Base-by-base conservation (phyloP, 202 grass and related monocot species). In the Setaria italica region DNA sequence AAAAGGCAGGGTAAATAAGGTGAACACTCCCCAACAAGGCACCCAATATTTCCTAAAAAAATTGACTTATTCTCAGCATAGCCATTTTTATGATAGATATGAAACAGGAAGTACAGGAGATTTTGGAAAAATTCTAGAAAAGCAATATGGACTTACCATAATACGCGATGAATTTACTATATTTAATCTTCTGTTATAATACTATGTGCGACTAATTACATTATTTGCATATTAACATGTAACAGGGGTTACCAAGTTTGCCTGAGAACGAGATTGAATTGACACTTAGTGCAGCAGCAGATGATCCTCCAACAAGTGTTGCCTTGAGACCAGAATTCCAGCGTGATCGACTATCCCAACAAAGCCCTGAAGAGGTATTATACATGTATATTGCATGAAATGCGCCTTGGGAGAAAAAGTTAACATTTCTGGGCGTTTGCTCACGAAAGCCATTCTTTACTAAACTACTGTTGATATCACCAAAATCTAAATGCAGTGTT, bases 351-450 rank as follows among this genome's bases (percentile, higher is more conserved):
- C 66, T 88, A 77, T 91, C 85, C 51, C 85, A 91, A 66, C 89
- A 91, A 85, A 91, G 89, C 72, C 85, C 89, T 45, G 81, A 91
- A 75, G 89, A 91, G 89, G 89, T 91, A 85, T 33, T 58, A 34
- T 34, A 76, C 13, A 78, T 62, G 20, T 30, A 78, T 30, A 30
- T 55, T 43, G 33, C 53, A 59, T 77, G 79, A 77, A 80, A 72
- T 82, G 55, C 62, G 55, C 25, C 39, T 21, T 62, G 10, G 3
- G 37, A 35, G 11, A 55, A 81, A 68, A 20, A 11, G 34, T 62
- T 13, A 30, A 62, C 65, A 41, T 79, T 50, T 25, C 11, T 62
- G 7, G 46, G 7, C 2, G 37, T 71, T 14, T 48, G 25, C 73
- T 75, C 50, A 59, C 30, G 29, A 59, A 58, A 62, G 19, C 17